phyloP scores from a whole-genome alignment of 257 asterid species.

The Solanum microdontum region DNA sequence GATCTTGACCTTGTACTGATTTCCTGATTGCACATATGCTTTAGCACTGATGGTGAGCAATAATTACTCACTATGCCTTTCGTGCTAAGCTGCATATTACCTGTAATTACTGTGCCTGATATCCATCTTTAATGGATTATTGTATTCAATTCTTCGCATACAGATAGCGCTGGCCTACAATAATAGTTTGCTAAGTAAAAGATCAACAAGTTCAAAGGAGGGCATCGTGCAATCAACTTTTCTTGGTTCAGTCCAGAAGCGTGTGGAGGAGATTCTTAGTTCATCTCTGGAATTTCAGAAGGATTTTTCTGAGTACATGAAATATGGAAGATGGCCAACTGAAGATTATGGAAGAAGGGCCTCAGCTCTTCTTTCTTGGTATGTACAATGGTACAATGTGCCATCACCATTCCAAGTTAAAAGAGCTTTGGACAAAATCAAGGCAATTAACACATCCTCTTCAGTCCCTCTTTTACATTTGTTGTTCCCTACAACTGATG shows the following conservation, averaged over 20 bases:
- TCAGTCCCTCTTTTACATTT: slow-evolving; percentile 59
- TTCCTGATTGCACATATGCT: not conserved
- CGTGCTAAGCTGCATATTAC: not conserved
- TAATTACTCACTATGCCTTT: not conserved
- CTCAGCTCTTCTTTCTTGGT: slow-evolving; percentile 54
- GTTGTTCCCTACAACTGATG: slow-evolving; percentile 66
- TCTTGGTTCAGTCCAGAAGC: slow-evolving; percentile 71
- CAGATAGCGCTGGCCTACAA: slow-evolving; percentile 85
- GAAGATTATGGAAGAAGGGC: slow-evolving; percentile 24
- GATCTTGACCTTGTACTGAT: not conserved
- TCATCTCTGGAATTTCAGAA: slow-evolving; percentile 12
- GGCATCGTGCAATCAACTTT: slow-evolving; percentile 69
- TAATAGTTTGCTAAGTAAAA: slow-evolving; percentile 59
- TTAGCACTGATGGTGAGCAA: not conserved
- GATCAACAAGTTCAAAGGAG: slow-evolving; percentile 41
- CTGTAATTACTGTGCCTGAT: not conserved
- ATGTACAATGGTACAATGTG: slow-evolving; percentile 66
- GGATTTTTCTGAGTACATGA: slow-evolving; percentile 28
- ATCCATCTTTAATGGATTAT: not conserved
- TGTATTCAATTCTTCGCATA: not conserved
- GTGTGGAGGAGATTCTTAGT: slow-evolving; percentile 61
- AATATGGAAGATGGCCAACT: slow-evolving; percentile 55
- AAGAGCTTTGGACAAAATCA: slow-evolving; percentile 41
- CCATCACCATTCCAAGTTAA: slow-evolving; percentile 45
- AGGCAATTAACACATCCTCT: slow-evolving; percentile 13